A percentile compares a stretch with the other conserved stretches of the same genome.
These are phyloP conservation scores for Trametes punicea DNA, from an alignment of 768 basidiomycete species.

Conservation along the genomic window DNA sequence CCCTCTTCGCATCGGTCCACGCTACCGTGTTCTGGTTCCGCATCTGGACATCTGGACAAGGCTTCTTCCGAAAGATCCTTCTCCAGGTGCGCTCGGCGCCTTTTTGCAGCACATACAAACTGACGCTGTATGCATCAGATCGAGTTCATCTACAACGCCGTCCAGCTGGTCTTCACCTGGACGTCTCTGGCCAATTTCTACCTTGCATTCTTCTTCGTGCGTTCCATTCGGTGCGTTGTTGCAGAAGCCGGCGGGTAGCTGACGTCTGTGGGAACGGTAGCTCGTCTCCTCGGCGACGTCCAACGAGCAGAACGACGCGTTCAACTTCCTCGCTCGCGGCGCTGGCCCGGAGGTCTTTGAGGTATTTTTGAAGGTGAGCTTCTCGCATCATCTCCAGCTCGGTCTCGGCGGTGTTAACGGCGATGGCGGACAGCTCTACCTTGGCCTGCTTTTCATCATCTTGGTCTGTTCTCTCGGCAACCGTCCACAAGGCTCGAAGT, in stretches of 20 bases:
- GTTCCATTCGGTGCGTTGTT: constrained; percentile 31
- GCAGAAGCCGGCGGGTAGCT: background rate
- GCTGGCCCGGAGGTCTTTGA: constrained; percentile 75
- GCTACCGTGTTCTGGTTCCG: constrained; percentile 86
- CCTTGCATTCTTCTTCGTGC: constrained; percentile 89
- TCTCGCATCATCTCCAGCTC: background rate
- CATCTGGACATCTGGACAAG: constrained; percentile 91
- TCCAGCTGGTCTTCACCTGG: constrained; percentile 93
- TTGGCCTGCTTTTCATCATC: constrained; percentile 78
- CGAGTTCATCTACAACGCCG: constrained; percentile 88
- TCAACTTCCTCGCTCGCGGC: constrained; percentile 73
- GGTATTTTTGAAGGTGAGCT: constrained; percentile 57
- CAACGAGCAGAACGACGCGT: constrained; percentile 56
- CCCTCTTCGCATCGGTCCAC: constrained; percentile 90
- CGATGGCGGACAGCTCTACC: constrained; percentile 54
- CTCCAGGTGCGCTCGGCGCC: constrained; percentile 42
- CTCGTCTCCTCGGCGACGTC: constrained; percentile 77
- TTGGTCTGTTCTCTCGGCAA: constrained; percentile 89
- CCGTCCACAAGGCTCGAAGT: constrained; percentile 88
- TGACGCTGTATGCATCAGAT: constrained; percentile 38
- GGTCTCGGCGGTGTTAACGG: background rate
- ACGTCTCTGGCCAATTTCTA: constrained; percentile 92
- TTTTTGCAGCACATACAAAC: background rate
- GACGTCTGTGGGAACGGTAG: constrained; percentile 36
- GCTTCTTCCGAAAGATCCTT: constrained; percentile 75